These are phyloP conservation scores for Huntiella moniliformis DNA, from an alignment of 2,329 filamentous ascomycete genomes.

Conservation along the genomic window DNA sequence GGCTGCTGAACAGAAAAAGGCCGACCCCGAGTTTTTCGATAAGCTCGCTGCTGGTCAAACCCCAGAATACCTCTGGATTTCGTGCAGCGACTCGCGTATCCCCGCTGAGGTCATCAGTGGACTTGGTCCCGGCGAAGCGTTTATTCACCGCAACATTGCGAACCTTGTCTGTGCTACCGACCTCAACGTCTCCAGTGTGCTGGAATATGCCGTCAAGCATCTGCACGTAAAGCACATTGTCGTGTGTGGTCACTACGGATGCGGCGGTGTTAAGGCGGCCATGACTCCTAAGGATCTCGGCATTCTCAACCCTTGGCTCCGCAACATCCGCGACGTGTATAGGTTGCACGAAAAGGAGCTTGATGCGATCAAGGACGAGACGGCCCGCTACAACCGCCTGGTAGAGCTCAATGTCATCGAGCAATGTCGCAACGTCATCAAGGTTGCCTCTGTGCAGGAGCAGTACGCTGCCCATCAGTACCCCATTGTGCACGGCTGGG, in stretches of 20 bases:
- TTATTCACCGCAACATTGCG: conserved; percentile 89
- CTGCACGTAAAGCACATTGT: conserved; percentile 67
- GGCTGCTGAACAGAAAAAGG: conserved; percentile 37
- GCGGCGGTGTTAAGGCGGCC: conserved; percentile 57
- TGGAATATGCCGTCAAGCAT: conserved; percentile 71
- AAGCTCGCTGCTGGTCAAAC: conserved; percentile 45
- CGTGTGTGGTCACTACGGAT: conserved; percentile 63
- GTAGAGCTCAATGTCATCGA: conserved; percentile 70
- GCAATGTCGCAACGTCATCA: conserved; percentile 60
- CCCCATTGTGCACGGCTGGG: conserved; percentile 56
- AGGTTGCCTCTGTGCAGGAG: conserved; percentile 65
- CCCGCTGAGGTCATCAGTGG: conserved; percentile 79
- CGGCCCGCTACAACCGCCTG: conserved; percentile 47
- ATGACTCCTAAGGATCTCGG: conserved; percentile 53
- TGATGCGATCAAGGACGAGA: conserved; percentile 39
- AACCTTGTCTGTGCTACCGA: conserved; percentile 70
- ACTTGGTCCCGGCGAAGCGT: conserved; percentile 73
- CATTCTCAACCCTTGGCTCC: conserved; percentile 53
- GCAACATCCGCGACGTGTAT: conserved; percentile 59
- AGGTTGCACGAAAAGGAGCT: conserved; percentile 52
- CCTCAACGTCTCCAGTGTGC: conserved; percentile 61
- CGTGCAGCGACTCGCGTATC: conserved; percentile 77
- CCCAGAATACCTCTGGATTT: conserved; percentile 69
- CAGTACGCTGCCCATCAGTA: conserved; percentile 42
- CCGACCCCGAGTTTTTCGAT: conserved; percentile 46